phyloP scores from a whole-genome alignment of 345 rosid species.

The Camelina neglecta region DNA sequence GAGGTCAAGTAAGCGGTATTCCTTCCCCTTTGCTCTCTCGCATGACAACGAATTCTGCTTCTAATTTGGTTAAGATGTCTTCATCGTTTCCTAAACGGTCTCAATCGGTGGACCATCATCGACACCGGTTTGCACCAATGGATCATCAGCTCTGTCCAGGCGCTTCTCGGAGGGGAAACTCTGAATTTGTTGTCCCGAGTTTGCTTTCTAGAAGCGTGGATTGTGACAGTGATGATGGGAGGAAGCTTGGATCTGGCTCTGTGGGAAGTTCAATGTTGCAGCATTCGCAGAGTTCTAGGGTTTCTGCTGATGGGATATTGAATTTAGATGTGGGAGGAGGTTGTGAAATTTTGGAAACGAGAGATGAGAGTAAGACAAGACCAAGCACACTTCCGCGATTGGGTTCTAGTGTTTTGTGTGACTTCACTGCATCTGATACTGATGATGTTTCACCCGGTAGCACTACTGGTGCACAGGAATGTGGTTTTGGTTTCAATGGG shows the following conservation, averaged over 20 bases:
- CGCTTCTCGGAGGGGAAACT: slow-evolving; percentile 60
- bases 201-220: slow-evolving; percentile 65
- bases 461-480: slow-evolving; percentile 61
- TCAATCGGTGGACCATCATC: slow-evolving; percentile 81
- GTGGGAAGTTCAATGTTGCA: slow-evolving; percentile 55
- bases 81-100: slow-evolving; percentile 67
- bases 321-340: slow-evolving; percentile 54
- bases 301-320: slow-evolving; percentile 50
- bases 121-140: slow-evolving; percentile 38
- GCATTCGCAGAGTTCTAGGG: slow-evolving; percentile 65
- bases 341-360: slow-evolving; percentile 42
- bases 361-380: slow-evolving; percentile 46
- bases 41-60: slow-evolving; percentile 41
- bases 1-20: too few species aligned
- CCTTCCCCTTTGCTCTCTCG: too few species aligned
- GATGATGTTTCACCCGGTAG: slow-evolving; percentile 86
- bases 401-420: slow-evolving; percentile 51
- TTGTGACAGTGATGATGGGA: slow-evolving; percentile 48
- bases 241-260: slow-evolving; percentile 66
- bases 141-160: slow-evolving; percentile 85
- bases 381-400: slow-evolving; percentile 50
- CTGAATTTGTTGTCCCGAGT: slow-evolving; percentile 42
- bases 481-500: slow-evolving; percentile 41
- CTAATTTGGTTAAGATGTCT: slow-evolving; percentile 44
- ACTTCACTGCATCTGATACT: slow-evolving; percentile 72